These are phyloP conservation scores for Hysterium pulicare DNA, from an alignment of 2,329 filamentous ascomycete species.

Conservation along the genomic window DNA sequence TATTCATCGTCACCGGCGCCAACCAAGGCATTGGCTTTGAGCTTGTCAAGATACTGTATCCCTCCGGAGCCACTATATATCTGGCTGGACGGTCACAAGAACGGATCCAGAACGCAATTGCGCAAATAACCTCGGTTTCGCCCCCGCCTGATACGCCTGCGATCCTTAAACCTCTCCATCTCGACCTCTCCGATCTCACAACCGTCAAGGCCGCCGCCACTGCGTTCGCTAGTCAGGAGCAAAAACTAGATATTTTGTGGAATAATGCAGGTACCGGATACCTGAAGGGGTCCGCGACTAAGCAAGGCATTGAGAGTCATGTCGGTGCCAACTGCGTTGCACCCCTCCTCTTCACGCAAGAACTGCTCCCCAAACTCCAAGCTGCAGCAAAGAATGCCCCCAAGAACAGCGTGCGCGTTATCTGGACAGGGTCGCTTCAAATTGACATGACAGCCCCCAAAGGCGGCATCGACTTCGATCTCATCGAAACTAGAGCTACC, in stretches of 20 bases:
- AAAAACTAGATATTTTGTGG: conserved; percentile 36
- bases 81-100: conserved; percentile 42
- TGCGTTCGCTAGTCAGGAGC: conserved; percentile 32
- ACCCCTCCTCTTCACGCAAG: conserved; percentile 34
- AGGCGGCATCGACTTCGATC: conserved; percentile 5
- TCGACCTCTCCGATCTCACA: conserved; percentile 42
- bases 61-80: conserved; percentile 51
- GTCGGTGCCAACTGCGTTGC: conserved; percentile 38
- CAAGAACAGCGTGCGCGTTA: conserved; percentile 26
- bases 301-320: conserved; percentile 19
- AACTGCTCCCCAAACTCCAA: conserved; percentile 28
- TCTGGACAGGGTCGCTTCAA: conserved; percentile 23
- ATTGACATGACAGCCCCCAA: conserved; percentile 5
- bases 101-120: background rate
- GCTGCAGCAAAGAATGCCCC: conserved; percentile 20
- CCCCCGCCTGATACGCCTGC: background rate
- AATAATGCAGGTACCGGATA: conserved; percentile 23
- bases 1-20: conserved; percentile 51
- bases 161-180: background rate
- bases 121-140: background rate
- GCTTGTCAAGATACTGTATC: conserved; percentile 51
- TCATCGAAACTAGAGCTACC: conserved; percentile 5
- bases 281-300: conserved; percentile 12
- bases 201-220: conserved; percentile 25
- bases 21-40: conserved; percentile 48